Conservation (phyloP, 768 basidiomycete genomes). For the Naganishia randhawae region DNA sequence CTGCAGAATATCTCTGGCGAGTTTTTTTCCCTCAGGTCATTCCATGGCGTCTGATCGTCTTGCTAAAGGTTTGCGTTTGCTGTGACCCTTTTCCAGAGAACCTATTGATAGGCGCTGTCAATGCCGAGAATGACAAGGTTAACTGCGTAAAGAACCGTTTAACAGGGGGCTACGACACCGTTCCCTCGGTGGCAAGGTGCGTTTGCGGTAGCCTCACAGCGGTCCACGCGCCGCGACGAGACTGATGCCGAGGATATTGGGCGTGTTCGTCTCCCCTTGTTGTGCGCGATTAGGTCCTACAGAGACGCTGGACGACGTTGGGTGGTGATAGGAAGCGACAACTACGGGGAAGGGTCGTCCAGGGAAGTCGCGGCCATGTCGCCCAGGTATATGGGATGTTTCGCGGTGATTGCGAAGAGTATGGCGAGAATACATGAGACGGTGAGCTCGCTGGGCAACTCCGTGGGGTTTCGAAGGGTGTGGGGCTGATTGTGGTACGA, state of each 20-base stretch:
- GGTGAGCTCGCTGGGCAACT: conserved; percentile 19
- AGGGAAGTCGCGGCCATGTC: conserved; percentile 63
- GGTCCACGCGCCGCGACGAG: too few species aligned
- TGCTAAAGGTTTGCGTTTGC: not conserved
- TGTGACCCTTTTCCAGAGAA: conserved; percentile 14
- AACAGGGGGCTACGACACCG: conserved; percentile 28
- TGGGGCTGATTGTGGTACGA: conserved; percentile 5
- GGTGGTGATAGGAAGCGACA: conserved; percentile 30
- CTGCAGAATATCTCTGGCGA: conserved; percentile 37
- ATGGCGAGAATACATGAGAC: conserved; percentile 33
- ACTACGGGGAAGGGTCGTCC: conserved; percentile 32
- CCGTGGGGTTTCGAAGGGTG: conserved; percentile 21
- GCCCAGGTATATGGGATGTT: conserved; percentile 77
- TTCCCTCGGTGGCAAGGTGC: conserved; percentile 28
- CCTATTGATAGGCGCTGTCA: conserved; percentile 32
- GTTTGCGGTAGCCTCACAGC: not conserved
- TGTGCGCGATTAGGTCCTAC: conserved; percentile 22
- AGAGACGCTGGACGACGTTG: conserved; percentile 23
- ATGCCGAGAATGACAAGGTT: conserved; percentile 25
- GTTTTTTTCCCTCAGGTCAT: not conserved
- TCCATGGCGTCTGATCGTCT: not conserved
- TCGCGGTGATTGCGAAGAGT: conserved; percentile 30
- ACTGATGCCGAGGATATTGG: too few species aligned
- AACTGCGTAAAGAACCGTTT: conserved; percentile 26
- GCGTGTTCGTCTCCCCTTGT: too few species aligned